Evolutionary conservation across 805 yeast species (phyloP).

Genomic region (Ogataea henricii): DNA sequence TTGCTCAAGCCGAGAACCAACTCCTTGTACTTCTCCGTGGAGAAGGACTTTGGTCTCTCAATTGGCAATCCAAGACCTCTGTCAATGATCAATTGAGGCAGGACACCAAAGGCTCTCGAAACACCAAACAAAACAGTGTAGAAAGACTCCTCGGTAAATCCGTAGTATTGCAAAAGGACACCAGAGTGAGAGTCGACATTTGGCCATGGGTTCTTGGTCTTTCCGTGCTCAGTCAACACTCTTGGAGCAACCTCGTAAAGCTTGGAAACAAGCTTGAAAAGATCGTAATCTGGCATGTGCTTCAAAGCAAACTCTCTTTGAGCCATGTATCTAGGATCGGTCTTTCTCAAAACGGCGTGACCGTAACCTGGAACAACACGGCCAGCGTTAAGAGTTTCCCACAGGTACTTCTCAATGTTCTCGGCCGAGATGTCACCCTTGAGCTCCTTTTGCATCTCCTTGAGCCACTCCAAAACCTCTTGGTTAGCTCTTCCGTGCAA

Average conservation of each 20-base stretch:
- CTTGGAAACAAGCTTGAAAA: conserved; percentile 75
- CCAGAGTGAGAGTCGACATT: conserved; percentile 89
- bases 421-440: conserved; percentile 70
- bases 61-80: conserved; percentile 80
- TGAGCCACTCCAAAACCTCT: conserved; percentile 82
- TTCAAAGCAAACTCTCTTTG: conserved; percentile 78
- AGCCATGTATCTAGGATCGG: conserved; percentile 86
- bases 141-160: conserved; percentile 78
- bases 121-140: conserved; percentile 88
- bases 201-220: conserved; percentile 94
- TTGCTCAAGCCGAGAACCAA: conserved; percentile 50
- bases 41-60: conserved; percentile 92
- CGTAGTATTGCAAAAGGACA: conserved; percentile 82
- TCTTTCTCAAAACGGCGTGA: conserved; percentile 84
- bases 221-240: conserved; percentile 80
- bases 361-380: conserved; percentile 90
- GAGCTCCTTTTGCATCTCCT: conserved; percentile 64
- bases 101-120: conserved; percentile 82
- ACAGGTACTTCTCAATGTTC: conserved; percentile 71
- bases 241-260: conserved; percentile 82
- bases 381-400: conserved; percentile 79
- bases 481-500: conserved; percentile 87
- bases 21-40: conserved; percentile 89
- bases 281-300: conserved; percentile 76
- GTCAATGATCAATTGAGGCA: conserved; percentile 83